Evolutionary conservation across 495 filamentous ascomycete species (phyloP).

Genomic region (Trichoderma gamsii): DNA sequence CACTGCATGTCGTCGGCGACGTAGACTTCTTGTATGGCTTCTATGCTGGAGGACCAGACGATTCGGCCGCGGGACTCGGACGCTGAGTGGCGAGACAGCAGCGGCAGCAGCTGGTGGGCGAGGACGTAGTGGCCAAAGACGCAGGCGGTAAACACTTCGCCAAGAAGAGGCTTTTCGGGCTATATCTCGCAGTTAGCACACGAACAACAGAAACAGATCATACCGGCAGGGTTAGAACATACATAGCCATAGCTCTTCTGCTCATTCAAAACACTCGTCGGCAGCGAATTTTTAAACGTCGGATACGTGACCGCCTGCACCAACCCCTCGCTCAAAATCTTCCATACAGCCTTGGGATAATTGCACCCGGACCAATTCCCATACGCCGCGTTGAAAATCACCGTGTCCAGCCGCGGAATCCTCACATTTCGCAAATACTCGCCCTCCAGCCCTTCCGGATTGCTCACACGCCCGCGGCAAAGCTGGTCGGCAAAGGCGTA

Average conservation of each 20-base stretch:
- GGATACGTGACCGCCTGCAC: conserved; percentile 71
- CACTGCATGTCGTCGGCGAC: conserved; percentile 20
- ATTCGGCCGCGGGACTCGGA: conserved; percentile 45
- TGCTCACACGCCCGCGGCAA: conserved; percentile 43
- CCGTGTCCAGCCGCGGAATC: conserved; percentile 67
- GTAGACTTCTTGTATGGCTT: conserved; percentile 41
- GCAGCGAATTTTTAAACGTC: conserved; percentile 57
- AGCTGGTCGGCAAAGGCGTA: conserved; percentile 41
- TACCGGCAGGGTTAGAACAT: conserved; percentile 10
- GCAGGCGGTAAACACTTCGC: conserved; percentile 81
- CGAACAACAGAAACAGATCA: no score
- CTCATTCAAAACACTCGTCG: conserved; percentile 26
- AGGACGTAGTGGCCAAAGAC: conserved; percentile 95
- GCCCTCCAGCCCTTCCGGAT: conserved; percentile 26
- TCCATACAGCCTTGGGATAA: conserved; percentile 58
- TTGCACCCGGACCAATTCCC: conserved; percentile 80
- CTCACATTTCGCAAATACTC: conserved; percentile 38
- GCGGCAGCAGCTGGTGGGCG: conserved; percentile 66
- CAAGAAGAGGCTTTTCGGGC: conserved; percentile 51
- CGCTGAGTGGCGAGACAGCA: conserved; percentile 49
- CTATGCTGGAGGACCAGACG: conserved; percentile 80
- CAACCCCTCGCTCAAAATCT: conserved; percentile 54
- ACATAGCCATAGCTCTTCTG: conserved; percentile 10
- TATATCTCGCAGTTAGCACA: neutral
- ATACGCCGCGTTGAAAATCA: conserved; percentile 83